These are phyloP conservation scores for Perkinsus chesapeaki DNA, from an alignment of 169 alveolate genomes.

Conservation along the genomic window DNA sequence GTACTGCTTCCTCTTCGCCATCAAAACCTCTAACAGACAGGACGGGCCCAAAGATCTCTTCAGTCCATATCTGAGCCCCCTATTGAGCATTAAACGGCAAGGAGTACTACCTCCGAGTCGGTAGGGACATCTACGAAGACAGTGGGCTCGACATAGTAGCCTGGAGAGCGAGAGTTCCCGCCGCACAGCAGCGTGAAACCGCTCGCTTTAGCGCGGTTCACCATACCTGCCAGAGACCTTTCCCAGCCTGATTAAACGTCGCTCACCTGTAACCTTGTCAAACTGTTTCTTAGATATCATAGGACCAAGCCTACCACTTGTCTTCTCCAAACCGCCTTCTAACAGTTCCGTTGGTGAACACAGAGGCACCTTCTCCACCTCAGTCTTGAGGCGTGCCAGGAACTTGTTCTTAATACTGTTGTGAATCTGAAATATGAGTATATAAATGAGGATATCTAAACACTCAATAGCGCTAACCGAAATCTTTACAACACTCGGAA, in stretches of 20 bases:
- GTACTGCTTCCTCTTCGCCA: constrained; percentile 58
- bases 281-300: constrained; percentile 36
- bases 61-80: constrained; percentile 48
- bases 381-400: neutral
- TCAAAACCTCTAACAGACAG: constrained; percentile 41
- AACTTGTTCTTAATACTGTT: neutral
- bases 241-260: constrained; percentile 56
- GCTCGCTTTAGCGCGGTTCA: neutral
- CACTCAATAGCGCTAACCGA: no score
- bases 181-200: constrained; percentile 33
- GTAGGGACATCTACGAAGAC: constrained; percentile 40
- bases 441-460: no score
- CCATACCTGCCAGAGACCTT: constrained; percentile 28
- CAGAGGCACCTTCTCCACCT: constrained; percentile 46
- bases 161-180: constrained; percentile 39
- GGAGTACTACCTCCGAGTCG: neutral
- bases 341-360: constrained; percentile 20
- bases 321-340: constrained; percentile 42
- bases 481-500: no score
- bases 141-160: constrained; percentile 56
- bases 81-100: no score
- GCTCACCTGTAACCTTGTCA: constrained; percentile 40
- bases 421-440: constrained; percentile 51
- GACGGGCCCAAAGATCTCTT: constrained; percentile 72
- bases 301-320: constrained; percentile 52